These are phyloP conservation scores for Panicum miliaceum DNA, from an alignment of 176 grass and related monocot species.

Conservation along the genomic window DNA sequence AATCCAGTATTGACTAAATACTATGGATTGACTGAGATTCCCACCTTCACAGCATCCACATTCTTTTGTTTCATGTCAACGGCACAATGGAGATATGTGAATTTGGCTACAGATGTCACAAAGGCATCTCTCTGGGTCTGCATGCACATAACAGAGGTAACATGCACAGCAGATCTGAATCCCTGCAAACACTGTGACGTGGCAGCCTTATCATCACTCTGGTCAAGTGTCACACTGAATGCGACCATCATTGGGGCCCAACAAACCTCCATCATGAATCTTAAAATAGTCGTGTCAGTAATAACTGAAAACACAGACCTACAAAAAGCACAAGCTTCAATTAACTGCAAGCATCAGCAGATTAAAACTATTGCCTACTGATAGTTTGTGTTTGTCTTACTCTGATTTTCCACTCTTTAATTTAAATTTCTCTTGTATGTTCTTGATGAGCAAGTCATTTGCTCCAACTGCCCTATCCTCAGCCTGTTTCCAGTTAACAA, in stretches of 20 bases:
- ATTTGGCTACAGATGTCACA: slow-evolving; percentile 97
- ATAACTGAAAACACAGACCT: slow-evolving; percentile 91
- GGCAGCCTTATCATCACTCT: slow-evolving; percentile 89
- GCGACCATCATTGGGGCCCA: slow-evolving; percentile 99
- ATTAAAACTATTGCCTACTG: not conserved
- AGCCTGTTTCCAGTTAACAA: slow-evolving; percentile 86
- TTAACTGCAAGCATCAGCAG: slow-evolving; percentile 21
- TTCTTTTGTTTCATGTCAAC: slow-evolving; percentile 99
- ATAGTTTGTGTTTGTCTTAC: slow-evolving; percentile 54
- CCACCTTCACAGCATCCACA: slow-evolving; percentile 97
- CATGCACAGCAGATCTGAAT: slow-evolving; percentile 86
- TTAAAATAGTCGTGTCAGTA: slow-evolving; percentile 84
- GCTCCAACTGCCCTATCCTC: slow-evolving; percentile 90
- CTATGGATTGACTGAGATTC: slow-evolving; percentile 20
- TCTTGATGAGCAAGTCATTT: slow-evolving; percentile 90
- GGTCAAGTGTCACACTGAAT: slow-evolving; percentile 97
- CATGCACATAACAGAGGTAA: slow-evolving; percentile 93
- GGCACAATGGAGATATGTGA: slow-evolving; percentile 97
- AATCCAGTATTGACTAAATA: slow-evolving; percentile 9
- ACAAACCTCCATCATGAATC: slow-evolving; percentile 98
- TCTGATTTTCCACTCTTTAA: slow-evolving; percentile 90
- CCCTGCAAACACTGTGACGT: slow-evolving; percentile 88
- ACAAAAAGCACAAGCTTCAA: slow-evolving; percentile 42
- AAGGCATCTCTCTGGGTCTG: slow-evolving; percentile 98
- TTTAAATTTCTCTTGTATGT: slow-evolving; percentile 99